Evolutionary conservation across 2,329 filamentous ascomycete species (phyloP).

Genomic region (Fusarium guadeloupense): DNA sequence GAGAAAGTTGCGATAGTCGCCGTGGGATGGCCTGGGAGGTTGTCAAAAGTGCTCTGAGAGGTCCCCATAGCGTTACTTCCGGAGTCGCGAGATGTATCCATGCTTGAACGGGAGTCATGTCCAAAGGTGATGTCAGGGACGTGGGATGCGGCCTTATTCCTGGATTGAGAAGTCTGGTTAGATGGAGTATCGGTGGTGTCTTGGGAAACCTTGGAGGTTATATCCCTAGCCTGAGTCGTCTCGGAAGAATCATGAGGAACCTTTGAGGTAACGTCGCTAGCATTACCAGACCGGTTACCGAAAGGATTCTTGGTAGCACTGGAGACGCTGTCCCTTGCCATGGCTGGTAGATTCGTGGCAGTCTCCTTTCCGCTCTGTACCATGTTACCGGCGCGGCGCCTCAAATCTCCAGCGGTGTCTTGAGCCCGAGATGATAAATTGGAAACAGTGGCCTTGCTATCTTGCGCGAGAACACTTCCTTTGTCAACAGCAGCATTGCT

Average conservation of each 20-base stretch:
- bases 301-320: neutral
- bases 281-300: neutral
- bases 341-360: neutral
- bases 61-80: neutral
- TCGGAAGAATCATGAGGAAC: neutral
- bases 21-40: neutral
- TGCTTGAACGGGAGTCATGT: neutral
- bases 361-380: neutral
- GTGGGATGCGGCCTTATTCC: neutral
- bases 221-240: conserved; percentile 9
- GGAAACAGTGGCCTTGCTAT: conserved; percentile 16
- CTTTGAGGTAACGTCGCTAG: conserved; percentile 6
- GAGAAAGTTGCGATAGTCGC: neutral
- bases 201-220: conserved; percentile 5
- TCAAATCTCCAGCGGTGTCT: conserved; percentile 12
- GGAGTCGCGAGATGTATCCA: neutral
- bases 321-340: neutral
- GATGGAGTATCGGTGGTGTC: neutral
- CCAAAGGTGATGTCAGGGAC: neutral
- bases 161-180: neutral
- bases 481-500: conserved; percentile 21
- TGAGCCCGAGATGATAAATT: conserved; percentile 26
- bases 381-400: conserved; percentile 16
- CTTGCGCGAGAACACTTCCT: conserved; percentile 9
- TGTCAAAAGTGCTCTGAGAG: neutral